phyloP scores from a whole-genome alignment of 2,329 filamentous ascomycete species.

The Arthrobotrys sinensis region DNA sequence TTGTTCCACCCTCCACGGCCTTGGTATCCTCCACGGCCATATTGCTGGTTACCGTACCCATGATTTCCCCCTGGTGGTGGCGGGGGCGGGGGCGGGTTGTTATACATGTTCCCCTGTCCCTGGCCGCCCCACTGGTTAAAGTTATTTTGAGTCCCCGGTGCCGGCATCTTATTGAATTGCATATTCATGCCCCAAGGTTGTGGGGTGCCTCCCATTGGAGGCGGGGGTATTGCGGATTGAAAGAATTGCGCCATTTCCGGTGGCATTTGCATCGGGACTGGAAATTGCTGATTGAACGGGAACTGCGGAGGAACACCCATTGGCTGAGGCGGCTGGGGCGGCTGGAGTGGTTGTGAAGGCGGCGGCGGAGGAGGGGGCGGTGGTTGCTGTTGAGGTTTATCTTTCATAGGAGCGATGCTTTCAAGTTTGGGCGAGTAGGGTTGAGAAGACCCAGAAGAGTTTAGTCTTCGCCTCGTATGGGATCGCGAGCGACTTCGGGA shows the following conservation, averaged over 20 bases:
- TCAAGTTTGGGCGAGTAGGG: constrained; percentile 47
- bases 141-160: constrained; percentile 18
- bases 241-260: constrained; percentile 60
- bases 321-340: constrained; percentile 20
- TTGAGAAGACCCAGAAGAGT: constrained; percentile 50
- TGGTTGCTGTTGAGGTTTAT: constrained; percentile 15
- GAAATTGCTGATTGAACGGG: constrained; percentile 56
- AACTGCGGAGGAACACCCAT: constrained; percentile 37
- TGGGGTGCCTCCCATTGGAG: constrained; percentile 29
- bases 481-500: constrained; percentile 55
- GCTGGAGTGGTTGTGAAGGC: constrained; percentile 14
- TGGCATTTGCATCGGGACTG: constrained; percentile 44
- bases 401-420: constrained; percentile 7
- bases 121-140: constrained; percentile 47
- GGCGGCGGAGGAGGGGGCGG: constrained; percentile 35
- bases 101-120: constrained; percentile 49
- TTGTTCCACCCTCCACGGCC: constrained; percentile 52
- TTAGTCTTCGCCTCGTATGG: constrained; percentile 48
- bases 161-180: constrained; percentile 43
- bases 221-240: constrained; percentile 44
- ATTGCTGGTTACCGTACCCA: constrained; percentile 48
- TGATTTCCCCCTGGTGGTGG: constrained; percentile 32
- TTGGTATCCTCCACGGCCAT: constrained; percentile 45
- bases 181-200: constrained; percentile 46
- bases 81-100: constrained; percentile 49